Evolutionary conservation across 2,329 filamentous ascomycete species (phyloP).

Genomic region (Penicillium brevicompactum): DNA sequence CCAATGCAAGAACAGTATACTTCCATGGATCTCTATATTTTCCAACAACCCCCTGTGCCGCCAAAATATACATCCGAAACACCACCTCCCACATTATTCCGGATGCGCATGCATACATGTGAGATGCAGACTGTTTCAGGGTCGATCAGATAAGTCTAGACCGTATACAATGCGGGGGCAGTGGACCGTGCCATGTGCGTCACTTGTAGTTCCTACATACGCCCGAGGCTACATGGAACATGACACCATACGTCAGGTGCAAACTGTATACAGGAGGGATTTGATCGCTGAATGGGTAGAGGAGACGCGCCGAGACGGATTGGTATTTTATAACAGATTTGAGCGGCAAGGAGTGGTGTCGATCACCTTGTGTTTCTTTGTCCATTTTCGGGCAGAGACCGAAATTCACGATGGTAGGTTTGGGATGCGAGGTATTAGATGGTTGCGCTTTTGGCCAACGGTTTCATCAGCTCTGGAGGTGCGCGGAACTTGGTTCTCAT

Average conservation of each 20-base stretch:
- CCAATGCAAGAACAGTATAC: not conserved
- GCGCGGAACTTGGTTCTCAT: not conserved
- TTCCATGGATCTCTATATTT: not conserved
- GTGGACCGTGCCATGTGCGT: conserved; percentile 3
- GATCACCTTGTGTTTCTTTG: not conserved
- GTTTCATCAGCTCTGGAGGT: not conserved
- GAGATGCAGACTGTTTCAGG: not conserved
- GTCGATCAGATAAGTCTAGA: conserved; percentile 14
- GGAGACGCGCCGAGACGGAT: not conserved
- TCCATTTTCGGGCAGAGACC: not conserved
- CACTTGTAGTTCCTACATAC: not conserved
- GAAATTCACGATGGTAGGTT: not conserved
- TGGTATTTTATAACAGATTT: not conserved
- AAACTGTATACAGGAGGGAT: not conserved
- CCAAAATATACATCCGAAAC: not conserved
- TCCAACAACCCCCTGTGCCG: not conserved
- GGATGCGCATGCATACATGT: not conserved
- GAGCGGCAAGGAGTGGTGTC: not conserved
- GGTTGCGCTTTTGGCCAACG: not conserved
- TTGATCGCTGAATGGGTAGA: not conserved
- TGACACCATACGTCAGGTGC: not conserved
- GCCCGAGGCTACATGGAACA: not conserved
- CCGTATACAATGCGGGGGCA: conserved; percentile 5
- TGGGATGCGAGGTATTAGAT: conserved; percentile 2
- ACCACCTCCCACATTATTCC: not conserved